These are phyloP conservation scores for Hemileccinum rubropunctum DNA, from an alignment of 768 basidiomycete species.

Conservation along the genomic window DNA sequence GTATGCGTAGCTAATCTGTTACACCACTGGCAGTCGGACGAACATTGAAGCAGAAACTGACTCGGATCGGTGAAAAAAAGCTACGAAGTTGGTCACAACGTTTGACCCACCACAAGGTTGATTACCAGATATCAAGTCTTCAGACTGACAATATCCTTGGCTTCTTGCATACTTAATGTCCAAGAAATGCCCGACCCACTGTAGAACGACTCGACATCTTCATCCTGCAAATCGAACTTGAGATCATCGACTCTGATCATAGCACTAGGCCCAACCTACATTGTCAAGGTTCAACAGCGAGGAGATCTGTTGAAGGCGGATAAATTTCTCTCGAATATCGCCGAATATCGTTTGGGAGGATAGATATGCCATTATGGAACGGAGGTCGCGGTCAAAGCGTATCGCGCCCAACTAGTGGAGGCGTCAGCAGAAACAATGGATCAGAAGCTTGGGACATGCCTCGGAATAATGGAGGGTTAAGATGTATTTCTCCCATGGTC, in stretches of 20 bases:
- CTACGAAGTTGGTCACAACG: neutral
- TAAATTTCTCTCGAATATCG: conserved; percentile 88
- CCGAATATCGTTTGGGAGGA: conserved; percentile 88
- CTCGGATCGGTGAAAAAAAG: neutral
- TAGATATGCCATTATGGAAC: conserved; percentile 79
- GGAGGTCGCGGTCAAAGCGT: conserved; percentile 89
- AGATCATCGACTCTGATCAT: conserved; percentile 4
- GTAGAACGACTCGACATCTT: conserved; percentile 93
- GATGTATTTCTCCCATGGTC: conserved; percentile 93
- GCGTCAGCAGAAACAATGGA: neutral
- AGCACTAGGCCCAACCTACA: conserved; percentile 35
- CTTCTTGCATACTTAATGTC: conserved; percentile 78
- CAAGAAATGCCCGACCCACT: conserved; percentile 89
- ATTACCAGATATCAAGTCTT: conserved; percentile 32
- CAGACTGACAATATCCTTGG: conserved; percentile 62
- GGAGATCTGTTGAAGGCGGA: conserved; percentile 88
- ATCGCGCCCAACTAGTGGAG: conserved; percentile 82
- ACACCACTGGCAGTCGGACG: too few relatives aligned
- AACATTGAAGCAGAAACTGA: neutral
- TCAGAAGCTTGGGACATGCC: conserved; percentile 40
- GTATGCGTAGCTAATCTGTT: too few relatives aligned
- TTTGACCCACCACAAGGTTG: neutral
- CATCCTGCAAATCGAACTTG: conserved; percentile 55
- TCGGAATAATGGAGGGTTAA: conserved; percentile 83
- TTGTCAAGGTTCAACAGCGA: conserved; percentile 86